phyloP scores from a whole-genome alignment of 2,329 filamentous ascomycete species.

The Fusarium xylarioides region DNA sequence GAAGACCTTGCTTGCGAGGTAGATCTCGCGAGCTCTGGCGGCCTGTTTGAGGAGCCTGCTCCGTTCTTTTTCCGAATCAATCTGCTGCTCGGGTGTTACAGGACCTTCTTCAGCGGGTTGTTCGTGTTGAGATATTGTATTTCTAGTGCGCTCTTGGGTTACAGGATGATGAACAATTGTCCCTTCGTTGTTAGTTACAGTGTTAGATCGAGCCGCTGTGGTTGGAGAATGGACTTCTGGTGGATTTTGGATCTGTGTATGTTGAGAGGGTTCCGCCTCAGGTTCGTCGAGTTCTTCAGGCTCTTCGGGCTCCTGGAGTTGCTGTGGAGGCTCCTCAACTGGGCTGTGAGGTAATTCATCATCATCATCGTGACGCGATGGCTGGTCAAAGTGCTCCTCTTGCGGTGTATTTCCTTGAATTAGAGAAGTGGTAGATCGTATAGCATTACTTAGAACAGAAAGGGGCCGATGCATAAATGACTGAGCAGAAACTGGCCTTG shows the following conservation, averaged over 20 bases:
- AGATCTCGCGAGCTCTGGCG: slow-evolving; percentile 70
- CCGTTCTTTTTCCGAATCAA: slow-evolving; percentile 27
- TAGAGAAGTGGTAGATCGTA: slow-evolving; percentile 11
- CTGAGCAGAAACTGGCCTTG: slow-evolving; percentile 1
- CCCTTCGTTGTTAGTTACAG: slow-evolving; percentile 4
- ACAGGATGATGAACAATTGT: slow-evolving; percentile 4
- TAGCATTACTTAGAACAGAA: slow-evolving; percentile 7
- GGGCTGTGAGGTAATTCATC: neutral
- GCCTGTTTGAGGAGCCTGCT: slow-evolving; percentile 59
- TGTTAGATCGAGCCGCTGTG: neutral
- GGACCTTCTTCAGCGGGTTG: slow-evolving; percentile 3
- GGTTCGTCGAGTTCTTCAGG: slow-evolving; percentile 1
- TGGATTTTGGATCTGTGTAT: neutral
- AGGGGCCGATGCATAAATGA: slow-evolving; percentile 23
- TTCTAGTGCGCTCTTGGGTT: neutral
- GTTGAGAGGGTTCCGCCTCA: neutral
- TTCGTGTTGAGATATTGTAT: neutral
- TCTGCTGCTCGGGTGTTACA: slow-evolving; percentile 7
- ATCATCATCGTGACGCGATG: neutral
- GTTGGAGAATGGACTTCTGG: slow-evolving; percentile 1
- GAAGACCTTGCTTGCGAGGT: slow-evolving; percentile 57
- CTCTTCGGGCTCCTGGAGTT: neutral
- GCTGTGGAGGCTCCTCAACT: neutral
- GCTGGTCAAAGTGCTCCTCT: neutral
- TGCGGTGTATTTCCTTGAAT: slow-evolving; percentile 2